These are phyloP conservation scores for Saccharomyces mikatae DNA, from an alignment of 805 yeast genomes.

Conservation along the genomic window DNA sequence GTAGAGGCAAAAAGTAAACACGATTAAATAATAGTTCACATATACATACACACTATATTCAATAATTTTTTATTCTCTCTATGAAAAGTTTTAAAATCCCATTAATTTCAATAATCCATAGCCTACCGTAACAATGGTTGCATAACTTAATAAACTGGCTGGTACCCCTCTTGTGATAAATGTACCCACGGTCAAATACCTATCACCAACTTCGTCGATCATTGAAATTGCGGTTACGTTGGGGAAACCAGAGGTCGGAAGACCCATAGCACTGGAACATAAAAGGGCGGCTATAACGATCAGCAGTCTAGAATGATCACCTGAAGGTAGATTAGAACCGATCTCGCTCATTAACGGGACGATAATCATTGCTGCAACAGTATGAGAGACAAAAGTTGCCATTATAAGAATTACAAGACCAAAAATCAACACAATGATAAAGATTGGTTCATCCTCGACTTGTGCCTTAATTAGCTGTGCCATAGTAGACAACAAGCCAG, in stretches of 20 bases:
- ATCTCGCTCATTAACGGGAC: conserved; percentile 86
- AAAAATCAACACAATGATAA: conserved; percentile 66
- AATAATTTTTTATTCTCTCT: neutral
- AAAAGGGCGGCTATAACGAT: conserved; percentile 57
- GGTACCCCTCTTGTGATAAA: conserved; percentile 91
- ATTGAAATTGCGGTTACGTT: conserved; percentile 94
- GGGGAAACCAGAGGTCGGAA: conserved; percentile 96
- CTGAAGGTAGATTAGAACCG: conserved; percentile 60
- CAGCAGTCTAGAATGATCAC: conserved; percentile 78
- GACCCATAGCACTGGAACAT: conserved; percentile 94
- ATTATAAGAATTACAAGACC: conserved; percentile 73
- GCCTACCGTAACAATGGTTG: conserved; percentile 70
- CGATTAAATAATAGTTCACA: neutral
- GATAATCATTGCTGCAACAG: conserved; percentile 91
- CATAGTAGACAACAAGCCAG: conserved; percentile 74
- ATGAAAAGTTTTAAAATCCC: conserved; percentile 33
- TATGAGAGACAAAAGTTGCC: conserved; percentile 94
- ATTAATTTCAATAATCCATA: conserved; percentile 58
- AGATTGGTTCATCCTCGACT: conserved; percentile 62
- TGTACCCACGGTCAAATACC: conserved; percentile 77
- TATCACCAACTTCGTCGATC: conserved; percentile 86
- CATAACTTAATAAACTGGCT: conserved; percentile 66
- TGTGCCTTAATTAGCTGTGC: conserved; percentile 59
- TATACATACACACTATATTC: neutral
- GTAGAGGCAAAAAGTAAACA: conserved; percentile 1